phyloP scores from a whole-genome alignment of 2,329 filamentous ascomycete genomes.

The Ustulina deusta region DNA sequence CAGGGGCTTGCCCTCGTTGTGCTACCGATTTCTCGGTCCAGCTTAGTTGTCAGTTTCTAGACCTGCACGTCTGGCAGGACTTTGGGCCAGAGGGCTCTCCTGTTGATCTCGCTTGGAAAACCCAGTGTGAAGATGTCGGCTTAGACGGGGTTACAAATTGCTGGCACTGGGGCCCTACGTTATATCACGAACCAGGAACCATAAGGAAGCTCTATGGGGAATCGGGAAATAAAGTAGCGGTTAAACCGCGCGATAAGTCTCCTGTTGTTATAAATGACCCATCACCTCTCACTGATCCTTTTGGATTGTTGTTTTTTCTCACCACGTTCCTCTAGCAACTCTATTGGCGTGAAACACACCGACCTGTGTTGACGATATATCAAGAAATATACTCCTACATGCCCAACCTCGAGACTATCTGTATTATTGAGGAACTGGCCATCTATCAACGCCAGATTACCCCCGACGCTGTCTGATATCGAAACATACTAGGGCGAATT shows the following conservation, averaged over 20 bases:
- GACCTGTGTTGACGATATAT: no score
- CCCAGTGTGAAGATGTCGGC: background rate
- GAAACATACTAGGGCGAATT: no score
- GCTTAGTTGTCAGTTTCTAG: background rate
- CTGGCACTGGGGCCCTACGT: background rate
- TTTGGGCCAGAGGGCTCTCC: constrained; percentile 25
- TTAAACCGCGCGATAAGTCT: no score
- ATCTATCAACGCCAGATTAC: background rate
- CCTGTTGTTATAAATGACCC: no score
- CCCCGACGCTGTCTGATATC: no score
- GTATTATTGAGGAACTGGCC: background rate
- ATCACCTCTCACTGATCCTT: no score
- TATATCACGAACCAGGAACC: constrained; percentile 6
- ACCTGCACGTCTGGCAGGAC: constrained; percentile 25
- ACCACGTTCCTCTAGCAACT: no score
- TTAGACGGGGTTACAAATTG: background rate
- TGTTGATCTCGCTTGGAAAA: constrained; percentile 11
- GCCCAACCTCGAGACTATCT: background rate
- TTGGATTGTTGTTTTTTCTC: no score
- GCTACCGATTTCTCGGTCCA: constrained; percentile 20
- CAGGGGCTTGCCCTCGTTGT: background rate
- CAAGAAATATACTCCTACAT: no score
- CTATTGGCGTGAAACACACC: no score
- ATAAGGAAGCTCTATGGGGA: constrained; percentile 6
- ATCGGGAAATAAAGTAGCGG: no score